Evolutionary conservation across 805 yeast genomes (phyloP).

Genomic region (Nakazawaea siamensis): DNA sequence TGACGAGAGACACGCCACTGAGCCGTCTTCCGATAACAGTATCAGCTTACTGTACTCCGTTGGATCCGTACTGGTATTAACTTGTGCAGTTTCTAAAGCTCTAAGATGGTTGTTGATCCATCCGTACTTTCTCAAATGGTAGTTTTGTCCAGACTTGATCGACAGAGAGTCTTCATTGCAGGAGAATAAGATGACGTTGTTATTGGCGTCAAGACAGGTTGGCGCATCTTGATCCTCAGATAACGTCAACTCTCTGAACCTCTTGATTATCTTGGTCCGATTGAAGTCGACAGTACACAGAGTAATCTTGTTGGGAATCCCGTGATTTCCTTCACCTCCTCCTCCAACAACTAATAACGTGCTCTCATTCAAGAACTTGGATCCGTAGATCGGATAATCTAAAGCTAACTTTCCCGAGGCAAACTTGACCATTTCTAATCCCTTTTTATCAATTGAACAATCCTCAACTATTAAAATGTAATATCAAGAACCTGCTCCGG

Average conservation of each 20-base stretch:
- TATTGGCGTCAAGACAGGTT: conserved; percentile 60
- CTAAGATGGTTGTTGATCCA: conserved; percentile 55
- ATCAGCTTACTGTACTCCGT: conserved; percentile 62
- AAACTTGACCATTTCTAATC: conserved; percentile 13
- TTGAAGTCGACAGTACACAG: conserved; percentile 52
- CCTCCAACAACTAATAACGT: conserved; percentile 81
- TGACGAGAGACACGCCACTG: conserved; percentile 61
- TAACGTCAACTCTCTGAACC: conserved; percentile 54
- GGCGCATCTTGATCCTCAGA: conserved; percentile 79
- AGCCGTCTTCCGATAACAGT: conserved; percentile 47
- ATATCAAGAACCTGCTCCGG: too few relatives aligned
- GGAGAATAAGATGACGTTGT: conserved; percentile 55
- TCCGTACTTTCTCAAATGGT: conserved; percentile 60
- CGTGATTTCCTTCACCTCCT: conserved; percentile 91
- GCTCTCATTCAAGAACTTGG: conserved; percentile 54
- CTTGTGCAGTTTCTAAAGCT: conserved; percentile 52
- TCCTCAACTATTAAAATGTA: too few relatives aligned
- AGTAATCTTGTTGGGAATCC: conserved; percentile 77
- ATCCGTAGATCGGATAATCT: conserved; percentile 82
- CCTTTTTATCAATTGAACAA: too few relatives aligned
- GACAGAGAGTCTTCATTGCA: conserved; percentile 61
- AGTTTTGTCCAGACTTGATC: conserved; percentile 54
- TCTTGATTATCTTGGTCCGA: conserved; percentile 39
- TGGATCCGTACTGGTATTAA: conserved; percentile 36
- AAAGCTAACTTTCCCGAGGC: conserved; percentile 3